These are phyloP conservation scores for Catharanthus roseus DNA, from an alignment of 257 asterid genomes.

Conservation along the genomic window DNA sequence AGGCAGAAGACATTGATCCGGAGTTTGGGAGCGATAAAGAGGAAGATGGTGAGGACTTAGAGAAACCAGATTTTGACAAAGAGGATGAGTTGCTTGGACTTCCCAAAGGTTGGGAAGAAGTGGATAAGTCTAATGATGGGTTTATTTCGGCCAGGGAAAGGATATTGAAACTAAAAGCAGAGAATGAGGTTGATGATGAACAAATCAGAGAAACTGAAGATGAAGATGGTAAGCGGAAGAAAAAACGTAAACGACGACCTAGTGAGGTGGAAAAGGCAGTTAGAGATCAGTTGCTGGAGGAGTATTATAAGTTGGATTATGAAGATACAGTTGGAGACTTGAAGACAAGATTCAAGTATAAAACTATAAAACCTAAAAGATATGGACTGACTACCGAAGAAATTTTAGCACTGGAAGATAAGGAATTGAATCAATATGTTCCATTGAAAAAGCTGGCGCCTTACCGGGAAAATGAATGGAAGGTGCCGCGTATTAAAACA, in stretches of 20 bases:
- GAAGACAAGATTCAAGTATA: conserved; percentile 81
- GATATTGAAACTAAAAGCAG: conserved; percentile 31
- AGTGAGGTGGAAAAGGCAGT: conserved; percentile 45
- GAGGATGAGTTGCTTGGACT: conserved; percentile 90
- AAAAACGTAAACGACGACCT: conserved; percentile 36
- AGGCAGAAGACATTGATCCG: conserved; percentile 46
- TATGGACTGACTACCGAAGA: conserved; percentile 54
- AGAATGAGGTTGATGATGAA: conserved; percentile 23
- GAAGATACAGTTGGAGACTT: conserved; percentile 75
- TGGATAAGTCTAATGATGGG: conserved; percentile 35
- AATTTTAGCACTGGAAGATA: conserved; percentile 51
- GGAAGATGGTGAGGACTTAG: conserved; percentile 19
- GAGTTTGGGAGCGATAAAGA: background rate
- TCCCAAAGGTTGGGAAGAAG: conserved; percentile 57
- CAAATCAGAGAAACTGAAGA: conserved; percentile 16
- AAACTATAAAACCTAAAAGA: conserved; percentile 46
- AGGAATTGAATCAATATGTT: conserved; percentile 71
- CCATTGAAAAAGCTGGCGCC: conserved; percentile 76
- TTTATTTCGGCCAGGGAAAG: conserved; percentile 46
- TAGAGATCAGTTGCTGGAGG: conserved; percentile 63
- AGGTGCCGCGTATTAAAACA: conserved; percentile 54
- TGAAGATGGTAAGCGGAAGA: conserved; percentile 50
- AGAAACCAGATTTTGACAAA: conserved; percentile 74
- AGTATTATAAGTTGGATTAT: conserved; percentile 77
- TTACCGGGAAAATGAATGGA: conserved; percentile 72